phyloP scores from a whole-genome alignment of 75 land plant species.

The Pseudotsuga menziesii region DNA sequence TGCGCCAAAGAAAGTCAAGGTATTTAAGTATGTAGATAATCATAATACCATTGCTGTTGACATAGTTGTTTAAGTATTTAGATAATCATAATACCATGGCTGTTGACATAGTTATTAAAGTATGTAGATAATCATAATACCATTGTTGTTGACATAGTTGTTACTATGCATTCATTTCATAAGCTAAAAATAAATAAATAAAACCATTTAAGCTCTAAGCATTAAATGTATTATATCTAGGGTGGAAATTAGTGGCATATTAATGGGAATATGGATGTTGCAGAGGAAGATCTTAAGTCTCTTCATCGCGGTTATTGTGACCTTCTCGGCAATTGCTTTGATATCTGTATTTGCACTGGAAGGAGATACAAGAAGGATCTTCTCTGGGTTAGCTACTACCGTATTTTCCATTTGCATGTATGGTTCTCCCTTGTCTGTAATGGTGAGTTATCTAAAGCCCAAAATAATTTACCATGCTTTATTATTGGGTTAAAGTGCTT shows the following conservation, averaged over 20 bases:
- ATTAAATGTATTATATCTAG: too few species aligned
- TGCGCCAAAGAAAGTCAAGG: constrained; percentile 44
- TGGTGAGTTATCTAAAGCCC: constrained; percentile 10
- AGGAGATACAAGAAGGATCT: neutral
- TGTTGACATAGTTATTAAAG: neutral
- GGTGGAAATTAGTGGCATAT: neutral
- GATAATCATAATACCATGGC: too few species aligned
- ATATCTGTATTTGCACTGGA: constrained; percentile 3
- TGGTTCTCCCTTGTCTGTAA: constrained; percentile 33
- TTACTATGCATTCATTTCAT: neutral
- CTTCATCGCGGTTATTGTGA: constrained; percentile 20
- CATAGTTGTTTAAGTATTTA: neutral
- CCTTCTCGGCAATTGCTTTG: constrained; percentile 32
- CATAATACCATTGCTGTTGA: neutral
- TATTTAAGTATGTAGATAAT: constrained; percentile 7
- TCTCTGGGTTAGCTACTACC: constrained; percentile 8
- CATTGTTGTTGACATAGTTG: neutral
- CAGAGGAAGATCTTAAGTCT: constrained; percentile 28
- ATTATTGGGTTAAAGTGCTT: too few species aligned
- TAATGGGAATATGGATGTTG: neutral
- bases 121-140: neutral
- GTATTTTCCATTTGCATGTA: constrained; percentile 32
- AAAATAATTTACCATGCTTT: too few species aligned
- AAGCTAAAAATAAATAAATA: too few species aligned
- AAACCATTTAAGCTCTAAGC: too few species aligned